phyloP scores from a whole-genome alignment of 805 yeast genomes.

The Suhomyces prunicola region DNA sequence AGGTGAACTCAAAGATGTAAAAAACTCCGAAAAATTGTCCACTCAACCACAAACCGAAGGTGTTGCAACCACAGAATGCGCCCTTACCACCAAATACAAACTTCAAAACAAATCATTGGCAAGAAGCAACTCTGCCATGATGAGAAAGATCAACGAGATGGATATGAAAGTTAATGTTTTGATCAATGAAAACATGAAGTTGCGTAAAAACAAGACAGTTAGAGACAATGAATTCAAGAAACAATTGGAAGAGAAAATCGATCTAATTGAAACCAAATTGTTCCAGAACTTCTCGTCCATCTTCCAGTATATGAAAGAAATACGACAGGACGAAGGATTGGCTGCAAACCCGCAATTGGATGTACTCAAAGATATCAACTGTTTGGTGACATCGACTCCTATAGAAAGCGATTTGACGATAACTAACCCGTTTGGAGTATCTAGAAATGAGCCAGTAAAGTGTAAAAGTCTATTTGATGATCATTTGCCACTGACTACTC shows the following conservation, averaged over 20 bases:
- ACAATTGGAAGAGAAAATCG: conserved; percentile 36
- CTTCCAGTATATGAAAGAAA: conserved; percentile 36
- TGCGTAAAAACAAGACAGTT: conserved; percentile 35
- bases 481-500: background rate
- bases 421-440: background rate
- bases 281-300: conserved; percentile 44
- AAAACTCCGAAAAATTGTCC: background rate
- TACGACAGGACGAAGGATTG: conserved; percentile 43
- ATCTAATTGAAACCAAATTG: conserved; percentile 40
- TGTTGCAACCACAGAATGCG: conserved; percentile 2
- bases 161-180: conserved; percentile 50
- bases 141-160: conserved; percentile 49
- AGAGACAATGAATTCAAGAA: conserved; percentile 18
- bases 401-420: background rate
- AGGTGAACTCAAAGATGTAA: background rate
- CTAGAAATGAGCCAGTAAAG: background rate
- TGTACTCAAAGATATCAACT: conserved; percentile 5
- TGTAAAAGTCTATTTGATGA: background rate
- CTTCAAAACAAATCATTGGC: conserved; percentile 61
- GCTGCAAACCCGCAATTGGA: conserved; percentile 16
- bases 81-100: conserved; percentile 25
- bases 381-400: conserved; percentile 4
- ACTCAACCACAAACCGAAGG: background rate
- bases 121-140: conserved; percentile 51
- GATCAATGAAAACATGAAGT: conserved; percentile 46